phyloP scores from a whole-genome alignment of 345 rosid genomes.

The Luvunga scandens region DNA sequence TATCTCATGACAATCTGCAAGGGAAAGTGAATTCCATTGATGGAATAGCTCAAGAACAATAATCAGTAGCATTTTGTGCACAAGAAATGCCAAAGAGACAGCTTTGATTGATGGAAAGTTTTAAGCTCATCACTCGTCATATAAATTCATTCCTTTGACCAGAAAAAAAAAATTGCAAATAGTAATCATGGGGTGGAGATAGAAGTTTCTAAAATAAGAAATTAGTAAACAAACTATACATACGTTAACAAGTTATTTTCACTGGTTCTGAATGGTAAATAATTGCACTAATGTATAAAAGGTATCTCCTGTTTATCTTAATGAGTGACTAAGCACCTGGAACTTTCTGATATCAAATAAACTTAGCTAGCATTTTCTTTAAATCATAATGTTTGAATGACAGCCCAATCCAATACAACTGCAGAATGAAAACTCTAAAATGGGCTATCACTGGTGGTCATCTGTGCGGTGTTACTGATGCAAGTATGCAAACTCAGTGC shows the following conservation, averaged over 20 bases:
- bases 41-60: background rate
- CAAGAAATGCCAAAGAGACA: background rate
- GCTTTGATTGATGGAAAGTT: background rate
- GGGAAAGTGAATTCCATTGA: background rate
- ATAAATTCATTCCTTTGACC: background rate
- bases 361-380: background rate
- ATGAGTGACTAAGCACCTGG: background rate
- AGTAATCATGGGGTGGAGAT: background rate
- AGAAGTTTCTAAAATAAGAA: background rate
- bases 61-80: background rate
- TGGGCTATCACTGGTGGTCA: background rate
- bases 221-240: background rate
- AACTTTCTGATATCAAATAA: background rate
- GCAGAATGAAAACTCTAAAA: background rate
- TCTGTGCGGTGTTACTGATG: background rate
- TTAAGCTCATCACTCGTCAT: background rate
- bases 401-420: background rate
- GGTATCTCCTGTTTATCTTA: background rate
- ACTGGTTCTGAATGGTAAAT: background rate
- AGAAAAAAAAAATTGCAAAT: background rate
- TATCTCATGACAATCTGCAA: conserved; percentile 65
- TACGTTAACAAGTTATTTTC: background rate
- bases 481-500: background rate
- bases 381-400: conserved; percentile 1
- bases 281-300: background rate